Conservation (phyloP, 345 rosid species). For the Orychophragmus violaceus region DNA sequence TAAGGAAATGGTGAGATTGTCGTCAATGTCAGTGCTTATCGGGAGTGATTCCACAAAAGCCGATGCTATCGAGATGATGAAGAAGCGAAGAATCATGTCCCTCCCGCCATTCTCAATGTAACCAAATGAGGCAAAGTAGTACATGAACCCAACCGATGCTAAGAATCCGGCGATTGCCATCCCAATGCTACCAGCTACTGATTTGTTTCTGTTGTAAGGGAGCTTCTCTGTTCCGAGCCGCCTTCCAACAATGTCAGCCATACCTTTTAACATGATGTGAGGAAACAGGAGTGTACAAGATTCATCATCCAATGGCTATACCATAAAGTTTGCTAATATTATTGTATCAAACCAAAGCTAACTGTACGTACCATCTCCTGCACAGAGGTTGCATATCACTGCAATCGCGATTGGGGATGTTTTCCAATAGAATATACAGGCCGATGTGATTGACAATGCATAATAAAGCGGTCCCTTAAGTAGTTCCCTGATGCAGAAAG, state of each 20-base stretch:
- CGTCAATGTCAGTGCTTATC: constrained; percentile 70
- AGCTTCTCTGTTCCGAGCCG: constrained; percentile 60
- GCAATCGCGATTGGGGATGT: constrained; percentile 73
- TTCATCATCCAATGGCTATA: neutral
- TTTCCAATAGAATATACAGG: constrained; percentile 68
- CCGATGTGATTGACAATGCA: constrained; percentile 49
- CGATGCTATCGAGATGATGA: constrained; percentile 61
- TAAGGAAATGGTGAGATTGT: constrained; percentile 78
- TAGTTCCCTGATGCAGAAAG: constrained; percentile 67
- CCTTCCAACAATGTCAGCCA: constrained; percentile 89
- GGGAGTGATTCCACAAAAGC: constrained; percentile 83
- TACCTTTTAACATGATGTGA: constrained; percentile 38
- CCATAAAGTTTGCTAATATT: neutral
- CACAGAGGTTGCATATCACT: constrained; percentile 85
- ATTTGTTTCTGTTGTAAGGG: constrained; percentile 75
- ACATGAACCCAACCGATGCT: constrained; percentile 64
- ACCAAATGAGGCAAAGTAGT: constrained; percentile 64
- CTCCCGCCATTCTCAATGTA: constrained; percentile 43
- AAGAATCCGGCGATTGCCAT: constrained; percentile 71
- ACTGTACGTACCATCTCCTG: constrained; percentile 81
- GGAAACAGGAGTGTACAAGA: neutral
- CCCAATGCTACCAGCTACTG: constrained; percentile 75
- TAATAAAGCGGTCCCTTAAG: constrained; percentile 88
- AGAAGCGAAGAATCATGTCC: constrained; percentile 49
- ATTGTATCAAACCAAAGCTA: neutral